phyloP scores from a whole-genome alignment of 176 grass and related monocot genomes.

The Ampelocalamus luodianensis region DNA sequence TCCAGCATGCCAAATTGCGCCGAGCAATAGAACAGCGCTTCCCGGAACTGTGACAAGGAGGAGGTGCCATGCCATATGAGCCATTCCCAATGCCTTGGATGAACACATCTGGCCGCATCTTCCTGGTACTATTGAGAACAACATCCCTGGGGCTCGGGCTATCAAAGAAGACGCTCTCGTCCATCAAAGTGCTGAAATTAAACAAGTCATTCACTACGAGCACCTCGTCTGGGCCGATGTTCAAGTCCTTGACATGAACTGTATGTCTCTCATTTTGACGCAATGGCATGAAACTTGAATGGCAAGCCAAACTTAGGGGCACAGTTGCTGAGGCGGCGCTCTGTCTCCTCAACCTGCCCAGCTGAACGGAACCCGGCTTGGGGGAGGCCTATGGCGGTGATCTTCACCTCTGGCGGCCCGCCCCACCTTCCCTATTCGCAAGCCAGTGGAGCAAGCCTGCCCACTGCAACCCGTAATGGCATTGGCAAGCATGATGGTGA shows the following conservation, averaged over 20 bases:
- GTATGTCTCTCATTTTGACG: constrained; percentile 56
- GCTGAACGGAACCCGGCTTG: constrained; percentile 57
- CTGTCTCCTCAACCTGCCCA: too few relatives aligned
- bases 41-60: constrained; percentile 57
- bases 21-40: constrained; percentile 51
- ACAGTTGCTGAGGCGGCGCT: constrained; percentile 38
- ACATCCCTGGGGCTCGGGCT: too few relatives aligned
- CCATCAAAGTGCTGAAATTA: constrained; percentile 48
- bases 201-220: constrained; percentile 55
- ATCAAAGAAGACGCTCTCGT: too few relatives aligned
- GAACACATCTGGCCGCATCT: too few relatives aligned
- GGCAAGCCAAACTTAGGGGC: constrained; percentile 38
- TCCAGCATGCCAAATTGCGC: constrained; percentile 60
- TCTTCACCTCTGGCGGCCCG: constrained; percentile 47
- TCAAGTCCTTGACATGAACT: constrained; percentile 30
- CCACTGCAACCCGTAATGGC: too few relatives aligned
- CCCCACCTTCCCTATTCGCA: constrained; percentile 12
- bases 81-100: too few relatives aligned
- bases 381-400: constrained; percentile 53
- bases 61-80: too few relatives aligned
- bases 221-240: constrained; percentile 49
- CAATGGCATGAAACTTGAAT: constrained; percentile 51
- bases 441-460: too few relatives aligned
- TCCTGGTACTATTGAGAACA: too few relatives aligned
- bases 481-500: too few relatives aligned